These are phyloP conservation scores for Xylariales sp. DNA, from an alignment of 2,329 filamentous ascomycete genomes.

Conservation along the genomic window DNA sequence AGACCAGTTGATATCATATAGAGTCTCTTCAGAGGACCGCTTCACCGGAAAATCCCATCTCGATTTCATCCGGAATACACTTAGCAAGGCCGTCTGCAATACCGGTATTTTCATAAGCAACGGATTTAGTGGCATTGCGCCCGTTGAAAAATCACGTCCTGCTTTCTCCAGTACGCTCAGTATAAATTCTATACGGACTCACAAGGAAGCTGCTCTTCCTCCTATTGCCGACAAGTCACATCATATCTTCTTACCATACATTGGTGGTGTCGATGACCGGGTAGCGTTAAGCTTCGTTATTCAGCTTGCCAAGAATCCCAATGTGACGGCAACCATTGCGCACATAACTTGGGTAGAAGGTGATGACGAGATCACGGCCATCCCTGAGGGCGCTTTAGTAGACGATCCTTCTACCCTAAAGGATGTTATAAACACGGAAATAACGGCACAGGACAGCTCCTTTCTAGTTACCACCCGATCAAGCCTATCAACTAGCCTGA, in stretches of 20 bases:
- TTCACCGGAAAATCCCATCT: constrained; percentile 74
- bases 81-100: constrained; percentile 73
- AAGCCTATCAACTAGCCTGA: constrained; percentile 50
- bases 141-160: constrained; percentile 48
- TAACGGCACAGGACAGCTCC: constrained; percentile 51
- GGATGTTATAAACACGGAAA: constrained; percentile 46
- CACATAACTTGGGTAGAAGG: constrained; percentile 60
- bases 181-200: constrained; percentile 68
- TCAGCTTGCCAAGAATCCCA: constrained; percentile 82
- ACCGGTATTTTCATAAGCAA: constrained; percentile 85
- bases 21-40: constrained; percentile 64
- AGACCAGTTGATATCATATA: constrained; percentile 58
- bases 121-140: constrained; percentile 55
- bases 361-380: constrained; percentile 45
- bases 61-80: constrained; percentile 76
- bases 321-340: constrained; percentile 81
- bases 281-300: constrained; percentile 83
- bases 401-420: constrained; percentile 41
- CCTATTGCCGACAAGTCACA: constrained; percentile 77
- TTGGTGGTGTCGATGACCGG: constrained; percentile 85
- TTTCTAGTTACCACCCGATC: constrained; percentile 52
- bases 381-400: constrained; percentile 36
- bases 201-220: constrained; percentile 65
- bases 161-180: constrained; percentile 63
- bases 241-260: constrained; percentile 88